Percentiles rank a stretch among this genome's conserved stretches.
Conservation (phyloP, 768 basidiomycete species). For the Calocera cornea region DNA sequence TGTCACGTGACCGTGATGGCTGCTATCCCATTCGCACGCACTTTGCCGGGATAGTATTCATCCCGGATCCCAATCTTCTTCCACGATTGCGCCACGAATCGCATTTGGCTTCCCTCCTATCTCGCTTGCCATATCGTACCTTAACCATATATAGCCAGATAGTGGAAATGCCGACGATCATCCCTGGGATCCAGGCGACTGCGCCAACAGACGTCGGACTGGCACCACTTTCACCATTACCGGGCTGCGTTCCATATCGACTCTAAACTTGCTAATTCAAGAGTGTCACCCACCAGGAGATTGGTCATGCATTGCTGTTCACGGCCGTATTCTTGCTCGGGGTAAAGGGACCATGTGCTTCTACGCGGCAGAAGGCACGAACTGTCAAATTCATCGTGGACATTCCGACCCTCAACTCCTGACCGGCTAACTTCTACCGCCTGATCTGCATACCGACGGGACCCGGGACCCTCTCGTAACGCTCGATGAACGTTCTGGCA, state of each 20-base stretch:
- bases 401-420: not conserved
- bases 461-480: not conserved
- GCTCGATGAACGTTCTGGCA: not conserved
- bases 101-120: no score
- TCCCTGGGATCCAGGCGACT: no score
- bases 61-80: no score
- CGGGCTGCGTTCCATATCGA: not conserved
- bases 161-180: no score
- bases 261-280: not conserved
- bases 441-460: not conserved
- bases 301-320: not conserved
- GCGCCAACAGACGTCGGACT: not conserved
- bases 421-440: not conserved
- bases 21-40: no score
- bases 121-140: no score
- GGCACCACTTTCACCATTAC: not conserved
- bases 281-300: not conserved
- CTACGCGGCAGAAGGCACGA: not conserved
- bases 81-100: no score
- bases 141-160: no score
- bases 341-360: constrained; percentile 1
- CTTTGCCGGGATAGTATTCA: no score
- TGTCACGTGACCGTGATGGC: not conserved
- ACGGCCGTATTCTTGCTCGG: constrained; percentile 1
- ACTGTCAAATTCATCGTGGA: not conserved